phyloP scores from a whole-genome alignment of 2,329 filamentous ascomycete genomes.

The Sporothrix variecibatus region DNA sequence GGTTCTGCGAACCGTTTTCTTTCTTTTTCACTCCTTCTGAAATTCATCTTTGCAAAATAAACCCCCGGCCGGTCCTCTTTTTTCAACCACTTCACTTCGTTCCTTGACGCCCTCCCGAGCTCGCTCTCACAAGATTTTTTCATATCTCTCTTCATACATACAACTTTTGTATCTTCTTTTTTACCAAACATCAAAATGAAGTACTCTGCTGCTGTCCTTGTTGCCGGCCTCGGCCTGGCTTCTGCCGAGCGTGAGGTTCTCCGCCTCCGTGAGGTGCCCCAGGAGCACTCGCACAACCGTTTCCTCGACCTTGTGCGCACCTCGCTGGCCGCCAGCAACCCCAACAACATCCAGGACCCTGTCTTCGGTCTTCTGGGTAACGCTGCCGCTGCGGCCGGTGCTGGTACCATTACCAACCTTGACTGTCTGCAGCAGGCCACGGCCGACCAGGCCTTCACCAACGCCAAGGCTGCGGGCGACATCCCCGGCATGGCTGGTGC shows the following conservation, averaged over 20 bases:
- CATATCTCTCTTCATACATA: neutral
- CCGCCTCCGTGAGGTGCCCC: slow-evolving; percentile 50
- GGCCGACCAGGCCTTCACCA: slow-evolving; percentile 63
- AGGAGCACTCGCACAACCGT: slow-evolving; percentile 54
- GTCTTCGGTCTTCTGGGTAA: slow-evolving; percentile 55
- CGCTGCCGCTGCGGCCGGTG: slow-evolving; percentile 40
- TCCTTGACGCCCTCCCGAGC: neutral
- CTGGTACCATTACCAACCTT: slow-evolving; percentile 43
- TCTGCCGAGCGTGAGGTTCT: slow-evolving; percentile 26
- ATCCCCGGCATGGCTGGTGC: slow-evolving; percentile 55
- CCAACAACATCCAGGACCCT: slow-evolving; percentile 48
- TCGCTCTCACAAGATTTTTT: neutral
- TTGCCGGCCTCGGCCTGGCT: slow-evolving; percentile 27
- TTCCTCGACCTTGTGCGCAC: slow-evolving; percentile 44
- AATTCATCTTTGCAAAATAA: slow-evolving; percentile 4
- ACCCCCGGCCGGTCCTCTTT: slow-evolving; percentile 16
- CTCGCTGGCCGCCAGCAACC: slow-evolving; percentile 50
- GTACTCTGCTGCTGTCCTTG: slow-evolving; percentile 26
- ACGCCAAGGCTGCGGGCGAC: slow-evolving; percentile 58
- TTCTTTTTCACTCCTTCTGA: slow-evolving; percentile 30
- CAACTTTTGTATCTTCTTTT: neutral
- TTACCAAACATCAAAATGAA: slow-evolving; percentile 29
- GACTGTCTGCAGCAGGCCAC: slow-evolving; percentile 62
- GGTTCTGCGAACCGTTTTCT: slow-evolving; percentile 33
- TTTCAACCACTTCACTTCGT: slow-evolving; percentile 21